These are phyloP conservation scores for Evernia prunastri DNA, from an alignment of 495 filamentous ascomycete species.

Conservation along the genomic window DNA sequence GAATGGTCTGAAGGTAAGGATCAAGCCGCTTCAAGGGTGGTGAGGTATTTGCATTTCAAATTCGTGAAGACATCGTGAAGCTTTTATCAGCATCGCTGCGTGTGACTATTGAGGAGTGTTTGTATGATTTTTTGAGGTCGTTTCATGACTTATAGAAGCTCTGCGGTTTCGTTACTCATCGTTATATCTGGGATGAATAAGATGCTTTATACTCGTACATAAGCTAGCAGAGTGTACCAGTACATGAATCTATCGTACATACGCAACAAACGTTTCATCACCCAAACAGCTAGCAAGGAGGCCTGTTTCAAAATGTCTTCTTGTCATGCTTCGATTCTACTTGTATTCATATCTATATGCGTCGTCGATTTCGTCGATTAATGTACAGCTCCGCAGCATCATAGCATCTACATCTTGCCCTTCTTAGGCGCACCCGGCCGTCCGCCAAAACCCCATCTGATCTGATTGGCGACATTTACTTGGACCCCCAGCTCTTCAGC, in stretches of 20 bases:
- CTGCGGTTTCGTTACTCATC: too few species aligned
- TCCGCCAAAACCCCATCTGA: constrained; percentile 49
- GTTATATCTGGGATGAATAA: too few species aligned
- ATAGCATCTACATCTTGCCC: constrained; percentile 19
- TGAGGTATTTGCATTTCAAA: constrained; percentile 25
- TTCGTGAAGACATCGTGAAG: not conserved
- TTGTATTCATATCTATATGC: not conserved
- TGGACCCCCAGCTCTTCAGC: constrained; percentile 60
- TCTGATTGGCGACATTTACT: constrained; percentile 60
- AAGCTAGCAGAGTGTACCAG: not conserved
- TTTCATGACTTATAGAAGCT: not conserved
- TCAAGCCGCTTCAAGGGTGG: constrained; percentile 59
- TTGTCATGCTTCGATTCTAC: not conserved
- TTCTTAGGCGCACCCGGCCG: constrained; percentile 31
- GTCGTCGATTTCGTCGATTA: not conserved
- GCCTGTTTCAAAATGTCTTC: not conserved
- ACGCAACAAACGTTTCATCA: not conserved
- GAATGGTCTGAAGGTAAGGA: constrained; percentile 57
- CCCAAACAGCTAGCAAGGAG: not conserved
- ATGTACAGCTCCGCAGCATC: not conserved
- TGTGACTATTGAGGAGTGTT: not conserved
- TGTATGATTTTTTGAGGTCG: not conserved
- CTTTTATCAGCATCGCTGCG: not conserved
- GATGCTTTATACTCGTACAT: not conserved
- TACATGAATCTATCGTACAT: not conserved